Conservation (phyloP, 768 basidiomycete species). For the Galerina marginata region DNA sequence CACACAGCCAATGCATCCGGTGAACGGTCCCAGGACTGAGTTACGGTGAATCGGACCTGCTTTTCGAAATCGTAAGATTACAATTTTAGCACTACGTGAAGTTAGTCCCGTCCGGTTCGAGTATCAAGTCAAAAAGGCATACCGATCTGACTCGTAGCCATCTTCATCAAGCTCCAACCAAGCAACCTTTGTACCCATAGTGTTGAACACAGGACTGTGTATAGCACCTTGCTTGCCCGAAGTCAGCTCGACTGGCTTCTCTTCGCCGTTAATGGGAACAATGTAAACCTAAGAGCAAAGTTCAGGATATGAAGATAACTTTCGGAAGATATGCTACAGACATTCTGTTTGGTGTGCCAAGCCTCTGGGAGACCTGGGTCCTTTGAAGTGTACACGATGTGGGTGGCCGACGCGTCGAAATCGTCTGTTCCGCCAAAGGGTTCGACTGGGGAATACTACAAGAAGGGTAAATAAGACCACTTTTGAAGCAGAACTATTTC, state of each 20-base stretch:
- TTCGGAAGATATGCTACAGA: constrained; percentile 32
- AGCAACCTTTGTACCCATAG: constrained; percentile 71
- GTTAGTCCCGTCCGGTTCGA: neutral
- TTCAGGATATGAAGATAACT: neutral
- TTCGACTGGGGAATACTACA: constrained; percentile 75
- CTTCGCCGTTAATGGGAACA: constrained; percentile 57
- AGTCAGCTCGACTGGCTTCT: constrained; percentile 70
- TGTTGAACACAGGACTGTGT: constrained; percentile 71
- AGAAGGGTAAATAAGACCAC: neutral
- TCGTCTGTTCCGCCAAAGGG: constrained; percentile 88
- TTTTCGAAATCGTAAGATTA: constrained; percentile 77
- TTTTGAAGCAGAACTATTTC: neutral
- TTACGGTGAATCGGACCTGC: constrained; percentile 72
- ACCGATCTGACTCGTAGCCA: constrained; percentile 90
- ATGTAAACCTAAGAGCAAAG: constrained; percentile 62
- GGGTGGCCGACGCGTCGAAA: constrained; percentile 71
- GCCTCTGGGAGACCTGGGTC: constrained; percentile 79
- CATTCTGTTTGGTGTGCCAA: constrained; percentile 90
- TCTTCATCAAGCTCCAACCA: constrained; percentile 91
- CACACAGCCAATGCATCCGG: constrained; percentile 65
- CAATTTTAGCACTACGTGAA: constrained; percentile 65
- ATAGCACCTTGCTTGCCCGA: constrained; percentile 87
- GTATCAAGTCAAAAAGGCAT: constrained; percentile 2
- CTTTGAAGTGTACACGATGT: constrained; percentile 86
- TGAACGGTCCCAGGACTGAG: constrained; percentile 87